Conservation (phyloP, 306 rosid genomes). For the Calophaca sinica region DNA sequence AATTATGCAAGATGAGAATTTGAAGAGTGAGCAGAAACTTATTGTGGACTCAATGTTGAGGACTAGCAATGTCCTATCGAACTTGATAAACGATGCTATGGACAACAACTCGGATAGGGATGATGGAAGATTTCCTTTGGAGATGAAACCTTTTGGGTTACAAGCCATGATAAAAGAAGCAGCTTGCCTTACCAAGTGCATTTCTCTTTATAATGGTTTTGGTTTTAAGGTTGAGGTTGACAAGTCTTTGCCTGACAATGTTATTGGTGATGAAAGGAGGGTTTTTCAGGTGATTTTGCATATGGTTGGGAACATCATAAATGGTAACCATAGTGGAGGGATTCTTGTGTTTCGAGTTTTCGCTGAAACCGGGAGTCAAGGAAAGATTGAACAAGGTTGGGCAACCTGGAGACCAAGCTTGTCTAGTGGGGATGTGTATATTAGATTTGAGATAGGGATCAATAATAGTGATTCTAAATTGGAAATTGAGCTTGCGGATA, state of each 20-base stretch:
- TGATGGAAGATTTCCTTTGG: conserved; percentile 68
- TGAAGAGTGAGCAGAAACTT: conserved; percentile 65
- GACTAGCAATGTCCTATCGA: conserved; percentile 73
- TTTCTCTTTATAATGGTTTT: conserved; percentile 65
- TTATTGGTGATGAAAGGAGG: conserved; percentile 86
- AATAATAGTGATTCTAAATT: conserved; percentile 51
- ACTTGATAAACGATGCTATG: conserved; percentile 80
- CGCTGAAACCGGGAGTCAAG: conserved; percentile 68
- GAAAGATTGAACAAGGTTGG: conserved; percentile 76
- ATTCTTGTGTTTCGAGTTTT: conserved; percentile 61
- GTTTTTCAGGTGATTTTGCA: conserved; percentile 90
- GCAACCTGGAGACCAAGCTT: conserved; percentile 69
- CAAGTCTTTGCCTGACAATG: conserved; percentile 70
- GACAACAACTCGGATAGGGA: conserved; percentile 63
- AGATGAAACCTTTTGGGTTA: conserved; percentile 66
- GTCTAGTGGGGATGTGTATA: conserved; percentile 62
- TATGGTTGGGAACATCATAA: conserved; percentile 74
- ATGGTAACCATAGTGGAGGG: conserved; percentile 58
- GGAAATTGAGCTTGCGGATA: conserved; percentile 51
- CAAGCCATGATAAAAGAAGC: conserved; percentile 77
- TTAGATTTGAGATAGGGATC: conserved; percentile 77
- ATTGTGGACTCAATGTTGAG: conserved; percentile 76
- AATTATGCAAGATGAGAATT: conserved; percentile 65
- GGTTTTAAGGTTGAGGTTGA: conserved; percentile 76
- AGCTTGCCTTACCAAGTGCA: conserved; percentile 77